Conservation (phyloP, 495 filamentous ascomycete genomes). For the Hypomontagnella monticulosa region DNA sequence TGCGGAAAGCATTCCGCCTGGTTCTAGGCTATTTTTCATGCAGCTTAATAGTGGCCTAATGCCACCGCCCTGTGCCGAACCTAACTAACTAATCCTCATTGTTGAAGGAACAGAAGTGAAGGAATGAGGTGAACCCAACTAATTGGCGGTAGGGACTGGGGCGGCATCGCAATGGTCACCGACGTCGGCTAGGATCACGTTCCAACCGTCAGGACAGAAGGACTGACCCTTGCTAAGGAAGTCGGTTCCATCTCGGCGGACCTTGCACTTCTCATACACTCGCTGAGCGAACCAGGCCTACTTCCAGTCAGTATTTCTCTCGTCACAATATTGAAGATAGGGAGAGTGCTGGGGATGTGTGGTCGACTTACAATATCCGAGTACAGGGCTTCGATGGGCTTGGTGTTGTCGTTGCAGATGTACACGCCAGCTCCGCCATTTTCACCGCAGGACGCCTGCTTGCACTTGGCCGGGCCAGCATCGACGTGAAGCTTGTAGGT, state of each 20-base stretch:
- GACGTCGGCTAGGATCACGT: slow-evolving; percentile 34
- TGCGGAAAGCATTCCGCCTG: no score
- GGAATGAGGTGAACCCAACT: not conserved
- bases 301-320: not conserved
- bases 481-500: slow-evolving; percentile 11
- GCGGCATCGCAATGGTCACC: slow-evolving; percentile 27
- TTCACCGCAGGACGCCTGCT: slow-evolving; percentile 12
- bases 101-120: no score
- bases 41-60: no score
- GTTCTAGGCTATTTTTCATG: no score
- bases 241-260: slow-evolving; percentile 19
- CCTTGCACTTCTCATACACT: slow-evolving; percentile 30
- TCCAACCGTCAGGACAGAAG: slow-evolving; percentile 37
- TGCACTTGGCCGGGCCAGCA: slow-evolving; percentile 24
- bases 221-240: slow-evolving; percentile 34
- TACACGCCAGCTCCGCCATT: slow-evolving; percentile 24
- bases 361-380: slow-evolving; percentile 26
- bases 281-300: slow-evolving; percentile 36
- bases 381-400: slow-evolving; percentile 13
- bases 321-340: not conserved
- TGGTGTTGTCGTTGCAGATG: slow-evolving; percentile 31
- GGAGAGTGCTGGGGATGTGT: not conserved
- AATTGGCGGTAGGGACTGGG: slow-evolving; percentile 1
- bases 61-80: no score
- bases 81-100: no score